Evolutionary conservation across 1,139 yeast genomes (phyloP).

Genomic region (Insectozyma bohioensis): DNA sequence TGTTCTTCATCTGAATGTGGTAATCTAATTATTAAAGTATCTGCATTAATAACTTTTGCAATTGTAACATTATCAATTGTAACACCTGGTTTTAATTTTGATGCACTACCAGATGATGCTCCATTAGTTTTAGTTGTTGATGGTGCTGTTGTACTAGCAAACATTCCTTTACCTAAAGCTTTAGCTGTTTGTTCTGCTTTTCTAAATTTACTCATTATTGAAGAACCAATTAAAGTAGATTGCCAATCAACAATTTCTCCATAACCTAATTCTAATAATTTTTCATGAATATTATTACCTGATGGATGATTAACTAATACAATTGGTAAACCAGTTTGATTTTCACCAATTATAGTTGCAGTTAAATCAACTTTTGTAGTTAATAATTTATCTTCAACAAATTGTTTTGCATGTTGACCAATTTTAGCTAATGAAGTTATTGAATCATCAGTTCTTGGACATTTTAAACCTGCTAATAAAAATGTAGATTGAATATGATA

Average conservation of each 20-base stretch:
- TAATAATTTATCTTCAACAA: conserved; percentile 65
- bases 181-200: conserved; percentile 70
- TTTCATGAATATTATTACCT: conserved; percentile 64
- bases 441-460: conserved; percentile 65
- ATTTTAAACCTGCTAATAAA: conserved; percentile 69
- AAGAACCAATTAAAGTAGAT: conserved; percentile 66
- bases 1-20: conserved; percentile 45
- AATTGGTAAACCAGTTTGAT: conserved; percentile 62
- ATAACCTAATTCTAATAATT: conserved; percentile 64
- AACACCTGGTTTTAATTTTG: conserved; percentile 42
- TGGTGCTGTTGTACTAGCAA: conserved; percentile 41
- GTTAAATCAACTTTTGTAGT: conserved; percentile 56
- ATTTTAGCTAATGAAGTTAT: conserved; percentile 50
- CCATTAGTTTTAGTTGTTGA: conserved; percentile 15
- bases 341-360: conserved; percentile 59
- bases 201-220: conserved; percentile 60
- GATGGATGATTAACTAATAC: conserved; percentile 70
- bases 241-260: conserved; percentile 86
- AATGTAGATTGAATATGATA: conserved; percentile 55
- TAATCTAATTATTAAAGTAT: conserved; percentile 57
- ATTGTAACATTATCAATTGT: conserved; percentile 54
- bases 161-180: conserved; percentile 59
- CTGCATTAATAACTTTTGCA: conserved; percentile 64
- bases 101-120: conserved; percentile 19
- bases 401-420: conserved; percentile 67